A percentile compares a stretch with the other conserved stretches of the same genome.
These are phyloP conservation scores for Trichophyton mentagrophytes DNA, from an alignment of 2,329 filamentous ascomycete genomes.

Conservation along the genomic window DNA sequence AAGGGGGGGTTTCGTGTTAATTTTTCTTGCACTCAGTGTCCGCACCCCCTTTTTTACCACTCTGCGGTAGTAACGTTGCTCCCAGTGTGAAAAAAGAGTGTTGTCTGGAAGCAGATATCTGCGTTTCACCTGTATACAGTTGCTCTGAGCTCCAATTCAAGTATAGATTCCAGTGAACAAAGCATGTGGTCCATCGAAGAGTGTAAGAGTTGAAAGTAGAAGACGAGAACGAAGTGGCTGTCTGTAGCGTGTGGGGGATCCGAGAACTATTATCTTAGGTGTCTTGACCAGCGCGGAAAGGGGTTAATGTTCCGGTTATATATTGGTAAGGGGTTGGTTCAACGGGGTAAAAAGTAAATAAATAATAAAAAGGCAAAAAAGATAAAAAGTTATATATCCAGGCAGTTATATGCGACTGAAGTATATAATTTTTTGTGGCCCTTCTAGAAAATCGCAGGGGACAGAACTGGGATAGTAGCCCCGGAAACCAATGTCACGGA, in stretches of 20 bases:
- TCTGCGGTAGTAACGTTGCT: neutral
- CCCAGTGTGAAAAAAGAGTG: neutral
- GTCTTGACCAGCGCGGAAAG: neutral
- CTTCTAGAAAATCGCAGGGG: neutral
- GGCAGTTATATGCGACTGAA: conserved; percentile 1
- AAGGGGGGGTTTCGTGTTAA: neutral
- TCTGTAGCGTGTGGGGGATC: neutral
- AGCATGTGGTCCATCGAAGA: conserved; percentile 19
- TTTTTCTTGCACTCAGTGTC: neutral
- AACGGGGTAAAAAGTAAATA: neutral
- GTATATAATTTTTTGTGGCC: neutral
- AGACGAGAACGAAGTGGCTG: neutral
- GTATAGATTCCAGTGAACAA: conserved; percentile 17
- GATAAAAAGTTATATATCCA: neutral
- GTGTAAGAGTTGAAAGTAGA: conserved; percentile 1
- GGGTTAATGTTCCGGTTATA: conserved; percentile 4
- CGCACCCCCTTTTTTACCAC: neutral
- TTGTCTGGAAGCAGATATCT: neutral
- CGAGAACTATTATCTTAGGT: neutral
- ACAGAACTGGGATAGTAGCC: neutral
- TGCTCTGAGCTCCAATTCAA: conserved; percentile 17
- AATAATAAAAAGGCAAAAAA: neutral
- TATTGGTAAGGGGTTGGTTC: neutral
- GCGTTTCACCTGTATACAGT: conserved; percentile 17
- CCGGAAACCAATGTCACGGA: neutral